These are phyloP conservation scores for Endotrypanum monterogeii DNA, from an alignment of 208 protist genomes.

Conservation along the genomic window DNA sequence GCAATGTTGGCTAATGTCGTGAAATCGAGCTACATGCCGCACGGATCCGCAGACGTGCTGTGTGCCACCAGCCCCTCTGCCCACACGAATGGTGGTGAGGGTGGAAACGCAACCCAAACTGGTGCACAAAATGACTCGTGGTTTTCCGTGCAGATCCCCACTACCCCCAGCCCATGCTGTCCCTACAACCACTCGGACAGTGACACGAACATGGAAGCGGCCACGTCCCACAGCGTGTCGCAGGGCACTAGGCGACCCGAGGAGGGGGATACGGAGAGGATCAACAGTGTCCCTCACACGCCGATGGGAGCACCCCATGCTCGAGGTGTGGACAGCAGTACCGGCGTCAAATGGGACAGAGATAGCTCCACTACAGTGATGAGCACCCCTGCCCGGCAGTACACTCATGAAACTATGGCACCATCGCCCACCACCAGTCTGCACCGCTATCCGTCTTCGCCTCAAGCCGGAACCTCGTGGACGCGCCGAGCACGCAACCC, in stretches of 20 bases:
- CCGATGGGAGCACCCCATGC: neutral
- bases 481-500: neutral
- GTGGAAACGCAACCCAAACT: neutral
- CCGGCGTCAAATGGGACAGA: neutral
- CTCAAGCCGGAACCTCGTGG: neutral
- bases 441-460: neutral
- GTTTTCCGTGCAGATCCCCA: neutral
- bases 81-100: neutral
- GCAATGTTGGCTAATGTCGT: neutral
- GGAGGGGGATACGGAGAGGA: neutral
- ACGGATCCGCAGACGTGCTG: neutral
- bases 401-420: slow-evolving; percentile 1
- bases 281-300: slow-evolving; percentile 1
- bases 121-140: neutral
- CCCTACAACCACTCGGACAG: slow-evolving; percentile 15
- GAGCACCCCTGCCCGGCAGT: neutral
- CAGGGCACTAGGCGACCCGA: slow-evolving; percentile 4
- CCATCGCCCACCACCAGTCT: neutral
- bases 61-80: neutral
- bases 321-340: neutral
- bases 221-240: slow-evolving; percentile 10
- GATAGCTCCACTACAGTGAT: slow-evolving; percentile 7
- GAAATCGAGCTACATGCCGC: neutral
- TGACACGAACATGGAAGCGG: slow-evolving; percentile 13
- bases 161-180: neutral